Percentiles rank a stretch among this genome's conserved stretches.
Evolutionary conservation across 176 grass and related monocot genomes (phyloP).

Genomic region (Triticum monococcum): DNA sequence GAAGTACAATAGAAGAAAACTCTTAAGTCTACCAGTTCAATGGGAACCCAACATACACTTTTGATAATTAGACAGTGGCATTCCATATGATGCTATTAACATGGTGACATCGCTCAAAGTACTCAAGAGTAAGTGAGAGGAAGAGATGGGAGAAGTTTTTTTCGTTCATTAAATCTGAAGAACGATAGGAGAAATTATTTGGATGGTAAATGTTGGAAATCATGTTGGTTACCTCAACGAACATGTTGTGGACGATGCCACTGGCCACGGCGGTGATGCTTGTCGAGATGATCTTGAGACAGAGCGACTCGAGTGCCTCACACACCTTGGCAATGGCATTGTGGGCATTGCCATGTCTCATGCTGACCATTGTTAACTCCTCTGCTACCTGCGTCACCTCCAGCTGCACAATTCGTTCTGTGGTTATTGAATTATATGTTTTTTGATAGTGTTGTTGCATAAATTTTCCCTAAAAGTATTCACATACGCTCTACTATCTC

Average conservation of each 20-base stretch:
- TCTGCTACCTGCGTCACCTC: conserved; percentile 29
- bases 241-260: conserved; percentile 40
- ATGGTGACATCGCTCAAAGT: not conserved
- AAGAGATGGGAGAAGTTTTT: not conserved
- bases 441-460: not conserved
- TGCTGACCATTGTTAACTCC: conserved; percentile 16
- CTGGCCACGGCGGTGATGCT: conserved; percentile 33
- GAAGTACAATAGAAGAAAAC: not conserved
- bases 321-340: conserved; percentile 37
- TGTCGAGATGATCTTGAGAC: conserved; percentile 45
- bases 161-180: not conserved
- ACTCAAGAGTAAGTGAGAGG: not conserved
- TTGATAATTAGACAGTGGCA: not conserved
- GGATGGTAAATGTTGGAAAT: not conserved
- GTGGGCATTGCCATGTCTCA: conserved; percentile 31
- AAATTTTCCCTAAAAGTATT: not conserved
- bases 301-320: conserved; percentile 39
- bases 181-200: not conserved
- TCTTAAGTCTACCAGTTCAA: not conserved
- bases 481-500: not conserved
- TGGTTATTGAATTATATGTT: not conserved
- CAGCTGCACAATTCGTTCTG: conserved; percentile 18
- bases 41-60: not conserved
- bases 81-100: not conserved
- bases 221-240: conserved; percentile 36